phyloP scores from a whole-genome alignment of 192 early-diverging fungal genomes.

The Coemansia pectinata region DNA sequence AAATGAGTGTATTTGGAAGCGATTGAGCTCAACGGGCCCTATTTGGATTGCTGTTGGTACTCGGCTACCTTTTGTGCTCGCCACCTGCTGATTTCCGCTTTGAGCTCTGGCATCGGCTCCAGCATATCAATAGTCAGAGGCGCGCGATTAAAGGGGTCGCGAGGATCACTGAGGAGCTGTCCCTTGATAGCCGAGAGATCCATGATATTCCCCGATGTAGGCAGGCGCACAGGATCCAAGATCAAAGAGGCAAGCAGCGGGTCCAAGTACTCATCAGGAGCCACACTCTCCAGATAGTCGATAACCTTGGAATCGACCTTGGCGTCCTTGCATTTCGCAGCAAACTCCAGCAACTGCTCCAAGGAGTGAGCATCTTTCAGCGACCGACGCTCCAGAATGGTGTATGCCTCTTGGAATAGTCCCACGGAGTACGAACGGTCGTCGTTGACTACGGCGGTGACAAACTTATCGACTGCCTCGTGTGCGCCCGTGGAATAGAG shows the following conservation, averaged over 20 bases:
- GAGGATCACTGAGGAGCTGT: conserved; percentile 82
- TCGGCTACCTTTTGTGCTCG: conserved; percentile 32
- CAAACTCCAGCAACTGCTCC: conserved; percentile 63
- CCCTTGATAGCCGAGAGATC: conserved; percentile 88
- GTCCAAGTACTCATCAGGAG: conserved; percentile 91
- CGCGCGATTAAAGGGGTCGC: conserved; percentile 93
- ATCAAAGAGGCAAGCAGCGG: conserved; percentile 85
- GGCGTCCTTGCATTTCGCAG: conserved; percentile 70
- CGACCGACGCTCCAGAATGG: conserved; percentile 64
- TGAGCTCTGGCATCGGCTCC: conserved; percentile 70
- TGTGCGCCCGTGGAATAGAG: conserved; percentile 25
- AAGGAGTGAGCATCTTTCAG: conserved; percentile 70
- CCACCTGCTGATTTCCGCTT: conserved; percentile 42
- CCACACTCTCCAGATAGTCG: conserved; percentile 79
- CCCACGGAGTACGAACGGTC: conserved; percentile 79
- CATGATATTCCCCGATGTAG: conserved; percentile 75
- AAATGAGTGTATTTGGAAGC: not conserved
- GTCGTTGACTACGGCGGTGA: conserved; percentile 80
- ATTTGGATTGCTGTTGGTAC: conserved; percentile 7
- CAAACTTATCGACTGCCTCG: conserved; percentile 61
- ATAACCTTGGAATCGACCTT: conserved; percentile 62
- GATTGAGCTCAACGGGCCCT: not conserved
- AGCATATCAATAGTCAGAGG: conserved; percentile 86
- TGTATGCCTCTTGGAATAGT: conserved; percentile 74
- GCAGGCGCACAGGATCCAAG: conserved; percentile 91